Base-by-base conservation (phyloP, 306 rosid genomes). In the Fagus sylvatica region DNA sequence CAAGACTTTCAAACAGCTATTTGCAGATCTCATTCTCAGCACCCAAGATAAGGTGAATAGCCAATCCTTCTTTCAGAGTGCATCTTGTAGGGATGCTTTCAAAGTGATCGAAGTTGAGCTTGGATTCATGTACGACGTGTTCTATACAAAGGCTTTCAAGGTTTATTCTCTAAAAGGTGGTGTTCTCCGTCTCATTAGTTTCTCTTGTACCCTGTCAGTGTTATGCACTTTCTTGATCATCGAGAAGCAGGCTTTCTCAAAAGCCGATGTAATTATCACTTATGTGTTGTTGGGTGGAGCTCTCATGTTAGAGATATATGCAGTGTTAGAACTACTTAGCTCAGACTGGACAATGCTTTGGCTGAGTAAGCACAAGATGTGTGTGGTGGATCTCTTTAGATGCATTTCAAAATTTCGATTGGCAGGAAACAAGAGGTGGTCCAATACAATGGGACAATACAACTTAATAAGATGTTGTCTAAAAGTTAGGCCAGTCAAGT, bases 61-160 rank as follows among this genome's bases (percentile, higher is more conserved):
- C 75, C 75, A 36, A 41, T 46, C 60, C 19, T 85, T 73, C 37
- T 79, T 85, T 6, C 43, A 65, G 9, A 76, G 9, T n/a, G 75
- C 53, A 22, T 46, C 65, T 8, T 72, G 67, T 28, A 12, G 51
- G 7, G 37, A 53, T n/a, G 86, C 76, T 65, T 88, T 88, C 69
- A 37, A 69, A 28, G 84, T 89, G 30, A 78, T 89, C 6, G 89
- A 86, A 66, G 11, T 86, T 8, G 93, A 89, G 83, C 89, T 89
- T 11, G 90, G 86, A 1, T 84, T 89, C 32, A 71, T 22, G 28
- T 22, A 22, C 28, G 28, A 22, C 28, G 28, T 22, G 55, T 74
- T 89, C 59, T 86, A 80, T 55, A 89, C 89, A 2, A 89, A 89
- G 71, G 78, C 93, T 3, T 30, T 46, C 2, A 1, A 77, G 59